Base-by-base conservation (phyloP, 352 stramenopile species). In the Stramenopiles sp. region DNA sequence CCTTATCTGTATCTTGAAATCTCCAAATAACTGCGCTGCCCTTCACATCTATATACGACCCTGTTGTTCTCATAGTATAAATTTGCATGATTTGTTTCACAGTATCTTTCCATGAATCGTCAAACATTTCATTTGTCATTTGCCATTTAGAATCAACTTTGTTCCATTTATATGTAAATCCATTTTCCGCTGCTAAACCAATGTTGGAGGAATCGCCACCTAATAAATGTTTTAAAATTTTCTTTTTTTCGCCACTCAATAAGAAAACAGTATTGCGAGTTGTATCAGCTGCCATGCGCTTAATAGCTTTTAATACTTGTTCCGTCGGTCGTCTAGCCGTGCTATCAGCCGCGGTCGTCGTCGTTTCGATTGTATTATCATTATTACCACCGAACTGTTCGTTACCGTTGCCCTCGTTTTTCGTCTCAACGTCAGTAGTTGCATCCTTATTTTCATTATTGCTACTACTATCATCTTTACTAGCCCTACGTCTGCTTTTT, bases 31-130 rank as follows among this genome's bases (percentile, higher is more conserved):
- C 84, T 38, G 97, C 96, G 83, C 94, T 98, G 78, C 97, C 95
- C 79, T 98, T 99, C 43, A 97, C 86, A 87, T 98, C 96, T 38
- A 99, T 96, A 83, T 99, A 99, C 69, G 95, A 98, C 79, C 97
- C 96, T 84, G 99, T 95, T 1, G 97, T 99, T 78, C 95, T 88
- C 27, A 91, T 93, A 6, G 94, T 95, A 88, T 98, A 99, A 77
- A 98, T 95, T 85, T 98, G 92, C 96, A 99, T 99, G 63, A 99
- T 94, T 31, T 89, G 91, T 81, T 97, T 91, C 1, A 91, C 95
- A 76, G 98, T 88, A 63, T 97, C 92, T 82, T 97, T 97, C 96
- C 96, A 99, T 69, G 90, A 96, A 74, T 96, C 90, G 80, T 97
- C 91, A 82, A 95, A 94, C 80, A 92, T 91, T 81, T 63, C 33